A percentile compares a stretch with the other conserved stretches of the same genome.
These are phyloP conservation scores for Cenchrus purpureus DNA, from an alignment of 176 grass and related monocot species.

Conservation along the genomic window DNA sequence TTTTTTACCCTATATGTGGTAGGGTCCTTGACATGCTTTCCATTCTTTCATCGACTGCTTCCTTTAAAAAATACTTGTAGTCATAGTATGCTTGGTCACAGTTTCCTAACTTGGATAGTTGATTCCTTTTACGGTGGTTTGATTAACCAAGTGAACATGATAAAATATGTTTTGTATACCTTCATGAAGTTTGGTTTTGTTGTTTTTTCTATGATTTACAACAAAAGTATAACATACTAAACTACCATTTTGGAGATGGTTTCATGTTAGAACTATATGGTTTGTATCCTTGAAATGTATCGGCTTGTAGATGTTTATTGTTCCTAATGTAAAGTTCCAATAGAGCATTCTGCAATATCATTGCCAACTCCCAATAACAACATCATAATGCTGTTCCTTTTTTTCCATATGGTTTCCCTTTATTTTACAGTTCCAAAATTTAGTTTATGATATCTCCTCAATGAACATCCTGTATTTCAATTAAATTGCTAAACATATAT, in stretches of 20 bases:
- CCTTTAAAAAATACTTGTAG: not conserved
- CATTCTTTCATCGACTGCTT: not conserved
- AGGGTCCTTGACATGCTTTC: not conserved
- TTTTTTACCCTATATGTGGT: slow-evolving; percentile 10
- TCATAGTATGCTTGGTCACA: not conserved
- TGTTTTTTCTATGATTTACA: not conserved
- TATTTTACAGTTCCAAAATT: not conserved
- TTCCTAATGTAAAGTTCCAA: not conserved
- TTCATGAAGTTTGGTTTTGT: not conserved
- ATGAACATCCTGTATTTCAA: not conserved
- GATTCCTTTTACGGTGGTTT: not conserved
- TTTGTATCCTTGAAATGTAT: not conserved
- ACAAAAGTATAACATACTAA: not conserved
- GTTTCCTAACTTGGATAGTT: not conserved
- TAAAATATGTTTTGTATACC: not conserved
- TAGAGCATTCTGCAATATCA: not conserved
- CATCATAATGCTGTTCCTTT: no score
- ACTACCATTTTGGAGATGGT: not conserved
- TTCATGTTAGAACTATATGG: not conserved
- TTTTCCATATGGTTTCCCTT: no score
- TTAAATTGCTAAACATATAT: not conserved
- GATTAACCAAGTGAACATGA: not conserved
- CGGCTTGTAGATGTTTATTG: not conserved
- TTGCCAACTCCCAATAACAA: not conserved
- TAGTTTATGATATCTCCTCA: not conserved